Conservation (phyloP, 176 grass and related monocot species). For the Dactylis glomerata region DNA sequence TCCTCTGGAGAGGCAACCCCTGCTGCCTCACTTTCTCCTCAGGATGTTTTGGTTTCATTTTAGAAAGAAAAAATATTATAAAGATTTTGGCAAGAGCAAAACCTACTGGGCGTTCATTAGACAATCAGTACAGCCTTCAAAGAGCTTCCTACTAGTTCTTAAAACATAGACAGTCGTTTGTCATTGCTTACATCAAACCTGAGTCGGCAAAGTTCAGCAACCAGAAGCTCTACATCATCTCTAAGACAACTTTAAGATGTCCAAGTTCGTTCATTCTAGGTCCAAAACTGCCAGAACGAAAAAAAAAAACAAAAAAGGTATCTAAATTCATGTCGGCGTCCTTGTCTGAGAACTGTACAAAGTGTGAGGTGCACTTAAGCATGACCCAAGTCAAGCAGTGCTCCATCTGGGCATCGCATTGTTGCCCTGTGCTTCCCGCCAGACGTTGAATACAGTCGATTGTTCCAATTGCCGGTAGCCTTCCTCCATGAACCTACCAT, state of each 20-base stretch:
- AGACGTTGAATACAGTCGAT: constrained; percentile 2
- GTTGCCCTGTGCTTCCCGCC: constrained; percentile 26
- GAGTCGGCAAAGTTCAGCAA: background rate
- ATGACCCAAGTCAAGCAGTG: background rate
- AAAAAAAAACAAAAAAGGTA: background rate
- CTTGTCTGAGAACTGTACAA: background rate
- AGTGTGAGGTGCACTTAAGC: background rate
- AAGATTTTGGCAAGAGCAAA: background rate
- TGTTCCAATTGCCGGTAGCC: constrained; percentile 18
- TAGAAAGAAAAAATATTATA: background rate
- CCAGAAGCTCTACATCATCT: background rate
- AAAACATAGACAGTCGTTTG: background rate
- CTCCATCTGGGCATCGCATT: constrained; percentile 14
- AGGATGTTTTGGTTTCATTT: too few relatives aligned
- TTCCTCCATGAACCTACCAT: constrained; percentile 50
- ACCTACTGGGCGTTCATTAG: background rate
- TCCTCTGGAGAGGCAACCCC: too few relatives aligned
- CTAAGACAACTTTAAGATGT: background rate
- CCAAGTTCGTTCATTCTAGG: background rate
- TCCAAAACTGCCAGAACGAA: constrained; percentile 6
- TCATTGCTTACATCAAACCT: background rate
- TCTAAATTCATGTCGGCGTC: background rate
- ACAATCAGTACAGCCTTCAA: background rate
- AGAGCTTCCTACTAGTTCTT: background rate
- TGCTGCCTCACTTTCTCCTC: too few relatives aligned